phyloP scores from a whole-genome alignment of 2,329 filamentous ascomycete genomes.

The Talaromyces sp. region DNA sequence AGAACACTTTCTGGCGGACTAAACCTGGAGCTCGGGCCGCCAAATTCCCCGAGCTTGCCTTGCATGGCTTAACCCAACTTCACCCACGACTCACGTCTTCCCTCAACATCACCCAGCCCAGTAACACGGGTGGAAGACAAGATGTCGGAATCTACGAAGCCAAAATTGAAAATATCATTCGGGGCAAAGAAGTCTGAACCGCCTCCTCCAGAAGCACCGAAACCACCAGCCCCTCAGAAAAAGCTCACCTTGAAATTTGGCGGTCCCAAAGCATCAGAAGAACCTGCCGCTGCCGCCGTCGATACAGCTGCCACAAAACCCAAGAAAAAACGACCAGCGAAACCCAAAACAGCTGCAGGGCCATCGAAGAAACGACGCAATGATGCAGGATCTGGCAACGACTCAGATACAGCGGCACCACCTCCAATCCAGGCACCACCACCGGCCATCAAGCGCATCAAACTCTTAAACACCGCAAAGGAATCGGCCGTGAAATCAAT shows the following conservation, averaged over 20 bases:
- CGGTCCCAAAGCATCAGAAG: constrained; percentile 29
- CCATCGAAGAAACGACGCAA: constrained; percentile 39
- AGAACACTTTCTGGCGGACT: background rate
- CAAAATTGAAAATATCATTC: constrained; percentile 41
- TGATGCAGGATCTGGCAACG: constrained; percentile 27
- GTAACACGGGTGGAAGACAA: constrained; percentile 13
- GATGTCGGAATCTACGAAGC: constrained; percentile 38
- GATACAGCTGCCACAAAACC: constrained; percentile 22
- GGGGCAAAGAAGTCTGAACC: constrained; percentile 31
- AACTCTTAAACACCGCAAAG: constrained; percentile 37
- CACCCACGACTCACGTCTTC: background rate
- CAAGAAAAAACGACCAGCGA: constrained; percentile 35
- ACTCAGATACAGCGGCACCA: constrained; percentile 22
- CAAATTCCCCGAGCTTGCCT: constrained; percentile 10
- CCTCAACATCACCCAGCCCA: background rate
- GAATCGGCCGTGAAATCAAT: constrained; percentile 44
- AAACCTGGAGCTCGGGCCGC: constrained; percentile 15
- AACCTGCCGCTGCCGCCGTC: constrained; percentile 22
- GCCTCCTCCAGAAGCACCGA: constrained; percentile 22
- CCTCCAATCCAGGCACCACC: constrained; percentile 11
- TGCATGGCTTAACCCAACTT: background rate
- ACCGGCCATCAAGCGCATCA: constrained; percentile 37
- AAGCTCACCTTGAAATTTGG: constrained; percentile 43
- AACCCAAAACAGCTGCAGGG: constrained; percentile 14
- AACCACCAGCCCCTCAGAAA: constrained; percentile 28